A percentile compares a stretch with the other conserved stretches of the same genome.
These are phyloP conservation scores for Cryptosporidium baileyi DNA, from an alignment of 169 alveolate species.

Conservation along the genomic window DNA sequence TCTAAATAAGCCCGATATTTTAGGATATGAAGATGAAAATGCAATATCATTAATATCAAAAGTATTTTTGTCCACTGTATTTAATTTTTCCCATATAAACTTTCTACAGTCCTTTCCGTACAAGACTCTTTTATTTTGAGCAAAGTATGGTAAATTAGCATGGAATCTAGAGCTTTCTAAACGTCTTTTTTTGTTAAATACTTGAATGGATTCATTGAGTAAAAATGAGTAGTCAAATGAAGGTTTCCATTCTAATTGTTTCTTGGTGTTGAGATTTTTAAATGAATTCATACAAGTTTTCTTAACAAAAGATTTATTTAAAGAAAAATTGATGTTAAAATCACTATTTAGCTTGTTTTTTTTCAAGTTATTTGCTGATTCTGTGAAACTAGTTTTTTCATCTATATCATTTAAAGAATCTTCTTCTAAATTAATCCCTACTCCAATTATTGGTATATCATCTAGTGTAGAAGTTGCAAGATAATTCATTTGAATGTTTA, in stretches of 20 bases:
- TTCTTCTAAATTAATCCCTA: not conserved
- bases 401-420: not conserved
- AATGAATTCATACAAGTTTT: not conserved
- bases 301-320: no score
- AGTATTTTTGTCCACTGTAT: not conserved
- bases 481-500: not conserved
- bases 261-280: not conserved
- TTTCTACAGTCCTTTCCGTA: conserved; percentile 40
- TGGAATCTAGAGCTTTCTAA: not conserved
- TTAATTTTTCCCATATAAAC: not conserved
- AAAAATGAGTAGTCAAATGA: conserved; percentile 25
- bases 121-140: not conserved
- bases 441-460: conserved; percentile 2
- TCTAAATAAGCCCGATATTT: not conserved
- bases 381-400: no score
- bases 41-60: not conserved
- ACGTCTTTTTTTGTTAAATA: not conserved
- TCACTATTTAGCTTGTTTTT: no score
- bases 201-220: conserved; percentile 11
- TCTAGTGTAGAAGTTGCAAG: not conserved
- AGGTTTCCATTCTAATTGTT: conserved; percentile 59
- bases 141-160: not conserved
- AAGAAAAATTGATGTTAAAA: no score
- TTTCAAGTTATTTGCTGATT: not conserved
- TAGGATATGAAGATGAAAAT: conserved; percentile 28